Evolutionary conservation across 2,329 filamentous ascomycete genomes (phyloP).

Genomic region (Ilyonectria robusta): DNA sequence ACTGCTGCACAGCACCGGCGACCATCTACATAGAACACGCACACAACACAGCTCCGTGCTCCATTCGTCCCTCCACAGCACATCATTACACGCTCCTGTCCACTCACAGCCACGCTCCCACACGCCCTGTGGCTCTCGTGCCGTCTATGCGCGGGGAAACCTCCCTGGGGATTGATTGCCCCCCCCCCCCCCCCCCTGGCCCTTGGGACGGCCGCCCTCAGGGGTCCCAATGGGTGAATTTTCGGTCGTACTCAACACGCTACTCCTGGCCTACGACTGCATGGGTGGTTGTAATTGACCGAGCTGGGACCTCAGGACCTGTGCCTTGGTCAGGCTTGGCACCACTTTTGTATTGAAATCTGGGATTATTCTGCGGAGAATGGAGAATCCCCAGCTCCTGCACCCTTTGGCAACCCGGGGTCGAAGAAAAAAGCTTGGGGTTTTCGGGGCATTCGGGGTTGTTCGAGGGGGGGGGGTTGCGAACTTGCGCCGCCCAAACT

Average conservation of each 20-base stretch:
- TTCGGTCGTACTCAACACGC: constrained; percentile 54
- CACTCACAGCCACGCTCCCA: too few relatives aligned
- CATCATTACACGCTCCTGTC: too few relatives aligned
- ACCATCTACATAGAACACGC: too few relatives aligned
- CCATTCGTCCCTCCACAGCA: too few relatives aligned
- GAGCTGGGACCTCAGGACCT: constrained; percentile 37
- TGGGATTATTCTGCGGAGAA: constrained; percentile 19
- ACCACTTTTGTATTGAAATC: background rate
- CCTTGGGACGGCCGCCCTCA: constrained; percentile 11
- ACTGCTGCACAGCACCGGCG: too few relatives aligned
- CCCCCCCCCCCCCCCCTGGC: background rate
- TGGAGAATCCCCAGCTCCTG: constrained; percentile 28
- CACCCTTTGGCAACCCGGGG: constrained; percentile 16
- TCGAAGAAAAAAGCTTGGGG: constrained; percentile 16
- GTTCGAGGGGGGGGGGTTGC: background rate
- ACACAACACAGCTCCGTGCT: too few relatives aligned
- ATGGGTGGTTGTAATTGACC: constrained; percentile 49
- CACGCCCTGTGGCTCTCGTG: background rate
- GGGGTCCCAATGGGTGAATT: constrained; percentile 49
- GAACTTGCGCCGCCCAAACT: background rate
- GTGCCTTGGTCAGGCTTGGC: constrained; percentile 18
- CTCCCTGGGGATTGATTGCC: background rate
- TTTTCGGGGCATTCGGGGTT: constrained; percentile 4
- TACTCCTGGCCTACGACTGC: constrained; percentile 43
- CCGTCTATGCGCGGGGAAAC: constrained; percentile 39